These are phyloP conservation scores for Arabis alpina DNA, from an alignment of 345 rosid species.

Conservation along the genomic window DNA sequence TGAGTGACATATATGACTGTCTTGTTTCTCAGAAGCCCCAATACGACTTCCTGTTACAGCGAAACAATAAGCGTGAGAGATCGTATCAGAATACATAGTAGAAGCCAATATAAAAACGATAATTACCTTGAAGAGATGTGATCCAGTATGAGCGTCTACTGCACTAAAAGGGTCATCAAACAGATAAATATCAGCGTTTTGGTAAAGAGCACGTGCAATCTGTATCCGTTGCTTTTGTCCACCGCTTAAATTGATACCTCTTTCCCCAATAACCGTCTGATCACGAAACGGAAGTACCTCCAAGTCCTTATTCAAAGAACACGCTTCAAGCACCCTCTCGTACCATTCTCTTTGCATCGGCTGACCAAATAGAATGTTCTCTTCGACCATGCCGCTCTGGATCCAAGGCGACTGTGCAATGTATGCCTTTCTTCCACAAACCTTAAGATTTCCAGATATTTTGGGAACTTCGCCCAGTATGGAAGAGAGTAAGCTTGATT, in stretches of 20 bases:
- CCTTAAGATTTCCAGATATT: slow-evolving; percentile 56
- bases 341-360: slow-evolving; percentile 51
- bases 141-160: slow-evolving; percentile 79
- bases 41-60: slow-evolving; percentile 59
- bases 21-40: slow-evolving; percentile 53
- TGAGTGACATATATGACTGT: slow-evolving; percentile 69
- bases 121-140: slow-evolving; percentile 69
- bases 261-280: slow-evolving; percentile 72
- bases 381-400: slow-evolving; percentile 71
- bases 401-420: slow-evolving; percentile 86
- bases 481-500: slow-evolving; percentile 78
- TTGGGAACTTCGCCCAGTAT: slow-evolving; percentile 72
- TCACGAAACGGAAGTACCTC: slow-evolving; percentile 61
- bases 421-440: slow-evolving; percentile 69
- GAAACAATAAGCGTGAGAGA: slow-evolving; percentile 18
- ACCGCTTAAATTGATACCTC: slow-evolving; percentile 87
- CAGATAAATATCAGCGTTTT: slow-evolving; percentile 66
- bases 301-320: slow-evolving; percentile 66
- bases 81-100: slow-evolving; percentile 12
- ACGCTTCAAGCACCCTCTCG: slow-evolving; percentile 57
- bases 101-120: neutral
- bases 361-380: slow-evolving; percentile 71
- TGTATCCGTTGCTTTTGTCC: slow-evolving; percentile 90
- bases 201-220: slow-evolving; percentile 75
- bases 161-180: slow-evolving; percentile 84